Percentiles rank a stretch among this genome's conserved stretches.
Evolutionary conservation across 2,329 filamentous ascomycete genomes (phyloP).

Genomic region (Calycina marina): DNA sequence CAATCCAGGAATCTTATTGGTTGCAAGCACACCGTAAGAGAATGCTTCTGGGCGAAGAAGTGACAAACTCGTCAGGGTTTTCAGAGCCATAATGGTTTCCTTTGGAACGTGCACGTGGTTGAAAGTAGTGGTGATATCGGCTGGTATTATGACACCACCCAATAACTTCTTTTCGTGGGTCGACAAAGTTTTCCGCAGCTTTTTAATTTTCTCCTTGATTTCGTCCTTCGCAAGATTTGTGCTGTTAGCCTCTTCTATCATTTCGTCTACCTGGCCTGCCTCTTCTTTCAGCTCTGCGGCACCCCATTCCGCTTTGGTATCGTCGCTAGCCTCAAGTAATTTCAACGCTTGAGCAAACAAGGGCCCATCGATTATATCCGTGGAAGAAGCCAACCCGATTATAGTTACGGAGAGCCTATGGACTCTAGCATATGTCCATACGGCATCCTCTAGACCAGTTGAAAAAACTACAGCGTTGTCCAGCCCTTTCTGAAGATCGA

Average conservation of each 20-base stretch:
- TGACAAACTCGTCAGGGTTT: slow-evolving; percentile 77
- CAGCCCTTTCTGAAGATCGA: slow-evolving; percentile 18
- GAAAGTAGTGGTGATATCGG: slow-evolving; percentile 77
- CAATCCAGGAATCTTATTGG: slow-evolving; percentile 79
- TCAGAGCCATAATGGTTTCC: slow-evolving; percentile 75
- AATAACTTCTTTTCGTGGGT: slow-evolving; percentile 73
- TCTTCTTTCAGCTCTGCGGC: slow-evolving; percentile 27
- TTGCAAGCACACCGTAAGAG: slow-evolving; percentile 81
- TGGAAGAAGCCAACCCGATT: slow-evolving; percentile 21
- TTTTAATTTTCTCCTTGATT: slow-evolving; percentile 28
- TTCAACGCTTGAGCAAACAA: slow-evolving; percentile 25
- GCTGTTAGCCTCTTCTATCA: slow-evolving; percentile 9
- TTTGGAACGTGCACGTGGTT: slow-evolving; percentile 68
- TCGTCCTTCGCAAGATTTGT: slow-evolving; percentile 20
- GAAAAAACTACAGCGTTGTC: slow-evolving; percentile 13
- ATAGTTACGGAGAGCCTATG: slow-evolving; percentile 40
- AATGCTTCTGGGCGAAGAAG: slow-evolving; percentile 88
- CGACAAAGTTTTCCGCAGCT: slow-evolving; percentile 44
- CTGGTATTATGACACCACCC: slow-evolving; percentile 65
- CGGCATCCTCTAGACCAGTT: slow-evolving; percentile 32
- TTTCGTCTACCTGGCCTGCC: slow-evolving; percentile 21
- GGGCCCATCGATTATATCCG: slow-evolving; percentile 20
- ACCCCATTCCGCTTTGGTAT: slow-evolving; percentile 29
- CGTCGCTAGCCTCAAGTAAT: slow-evolving; percentile 30
- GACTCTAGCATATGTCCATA: slow-evolving; percentile 44